phyloP scores from a whole-genome alignment of 306 rosid genomes.

The Astragalus membranaceus region DNA sequence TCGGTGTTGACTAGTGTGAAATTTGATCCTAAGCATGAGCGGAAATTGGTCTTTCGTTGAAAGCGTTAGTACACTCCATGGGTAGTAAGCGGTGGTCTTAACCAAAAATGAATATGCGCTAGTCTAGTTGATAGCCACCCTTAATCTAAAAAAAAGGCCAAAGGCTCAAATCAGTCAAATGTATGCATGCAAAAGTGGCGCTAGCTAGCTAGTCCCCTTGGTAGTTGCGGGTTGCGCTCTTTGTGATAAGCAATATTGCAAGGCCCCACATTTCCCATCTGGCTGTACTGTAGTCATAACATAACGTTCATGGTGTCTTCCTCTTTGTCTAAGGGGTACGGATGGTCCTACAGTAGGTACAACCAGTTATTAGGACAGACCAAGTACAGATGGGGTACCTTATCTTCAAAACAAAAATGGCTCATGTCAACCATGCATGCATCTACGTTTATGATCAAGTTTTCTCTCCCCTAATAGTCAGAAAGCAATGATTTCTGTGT shows the following conservation, averaged over 20 bases:
- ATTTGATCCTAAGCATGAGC: too few relatives aligned
- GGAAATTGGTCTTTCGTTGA: too few relatives aligned
- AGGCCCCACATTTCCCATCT: constrained; percentile 29
- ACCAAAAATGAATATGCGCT: too few relatives aligned
- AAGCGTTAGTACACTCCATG: too few relatives aligned
- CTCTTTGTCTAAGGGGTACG: constrained; percentile 36
- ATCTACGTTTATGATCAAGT: constrained; percentile 14
- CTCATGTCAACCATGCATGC: constrained; percentile 18
- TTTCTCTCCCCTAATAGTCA: too few relatives aligned
- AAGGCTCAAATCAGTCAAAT: neutral
- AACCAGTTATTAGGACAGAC: constrained; percentile 42
- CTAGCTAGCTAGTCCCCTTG: neutral
- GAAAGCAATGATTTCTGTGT: too few relatives aligned
- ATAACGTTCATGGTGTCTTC: constrained; percentile 11
- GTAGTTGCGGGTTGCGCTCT: neutral
- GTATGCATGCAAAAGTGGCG: constrained; percentile 1
- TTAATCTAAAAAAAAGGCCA: neutral
- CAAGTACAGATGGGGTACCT: constrained; percentile 17
- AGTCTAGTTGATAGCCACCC: neutral
- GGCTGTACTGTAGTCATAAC: constrained; percentile 1
- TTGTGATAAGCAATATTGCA: neutral
- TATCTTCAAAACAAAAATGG: neutral
- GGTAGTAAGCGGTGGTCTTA: too few relatives aligned
- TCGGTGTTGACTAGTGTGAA: too few relatives aligned
- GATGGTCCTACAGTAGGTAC: constrained; percentile 46